Evolutionary conservation across 805 yeast genomes (phyloP).

Genomic region (Candida alai): DNA sequence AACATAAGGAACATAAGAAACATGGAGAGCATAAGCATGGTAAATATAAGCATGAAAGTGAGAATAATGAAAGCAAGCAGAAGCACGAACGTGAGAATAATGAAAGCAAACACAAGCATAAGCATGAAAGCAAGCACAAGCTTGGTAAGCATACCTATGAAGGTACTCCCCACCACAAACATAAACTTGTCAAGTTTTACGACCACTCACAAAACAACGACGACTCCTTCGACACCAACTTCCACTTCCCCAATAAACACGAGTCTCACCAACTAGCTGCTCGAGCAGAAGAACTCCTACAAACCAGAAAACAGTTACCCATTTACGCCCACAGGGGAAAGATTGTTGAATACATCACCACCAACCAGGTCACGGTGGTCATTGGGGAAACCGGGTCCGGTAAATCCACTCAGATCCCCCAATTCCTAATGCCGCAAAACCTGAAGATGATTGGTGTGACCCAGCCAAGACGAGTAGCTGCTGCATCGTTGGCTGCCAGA

Average conservation of each 20-base stretch:
- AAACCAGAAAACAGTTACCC: constrained; percentile 61
- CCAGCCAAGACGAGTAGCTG: constrained; percentile 97
- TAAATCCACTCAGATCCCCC: constrained; percentile 96
- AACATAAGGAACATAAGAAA: constrained; percentile 3
- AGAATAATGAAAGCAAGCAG: neutral
- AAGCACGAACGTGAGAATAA: constrained; percentile 2
- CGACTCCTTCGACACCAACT: constrained; percentile 14
- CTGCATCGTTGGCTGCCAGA: constrained; percentile 87
- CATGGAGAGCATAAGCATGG: constrained; percentile 1
- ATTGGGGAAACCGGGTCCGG: constrained; percentile 99
- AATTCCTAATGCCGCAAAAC: constrained; percentile 61
- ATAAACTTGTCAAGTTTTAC: constrained; percentile 8
- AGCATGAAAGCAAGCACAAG: constrained; percentile 4
- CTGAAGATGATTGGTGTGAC: constrained; percentile 77
- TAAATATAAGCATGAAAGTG: neutral
- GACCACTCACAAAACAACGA: constrained; percentile 27
- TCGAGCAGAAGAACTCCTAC: constrained; percentile 43
- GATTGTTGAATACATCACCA: constrained; percentile 50
- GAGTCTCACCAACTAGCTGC: constrained; percentile 25
- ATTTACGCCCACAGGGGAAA: constrained; percentile 68
- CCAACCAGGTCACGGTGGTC: constrained; percentile 68
- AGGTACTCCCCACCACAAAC: no score
- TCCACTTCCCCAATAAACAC: neutral
- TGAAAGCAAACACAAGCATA: constrained; percentile 6
- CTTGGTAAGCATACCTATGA: constrained; percentile 8